These are phyloP conservation scores for Asterophora lycoperdoides DNA, from an alignment of 768 basidiomycete species.

Conservation along the genomic window DNA sequence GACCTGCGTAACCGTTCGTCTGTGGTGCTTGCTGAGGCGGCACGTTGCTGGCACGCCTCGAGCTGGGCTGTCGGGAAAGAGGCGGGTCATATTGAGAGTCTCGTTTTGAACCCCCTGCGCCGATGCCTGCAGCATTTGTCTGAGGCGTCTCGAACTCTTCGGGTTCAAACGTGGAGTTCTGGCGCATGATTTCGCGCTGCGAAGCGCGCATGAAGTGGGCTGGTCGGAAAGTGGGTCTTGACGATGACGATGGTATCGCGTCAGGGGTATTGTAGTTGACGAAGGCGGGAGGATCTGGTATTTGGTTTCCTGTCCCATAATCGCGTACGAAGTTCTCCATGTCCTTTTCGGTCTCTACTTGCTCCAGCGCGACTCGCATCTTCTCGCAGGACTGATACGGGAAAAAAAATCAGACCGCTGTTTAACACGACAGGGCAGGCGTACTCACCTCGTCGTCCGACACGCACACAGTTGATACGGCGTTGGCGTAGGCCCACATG, in stretches of 20 bases:
- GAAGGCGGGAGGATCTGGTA: conserved; percentile 85
- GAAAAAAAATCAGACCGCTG: conserved; percentile 3
- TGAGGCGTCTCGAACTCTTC: conserved; percentile 35
- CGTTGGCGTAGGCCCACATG: conserved; percentile 95
- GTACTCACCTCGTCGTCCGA: conserved; percentile 84
- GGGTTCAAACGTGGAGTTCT: conserved; percentile 24
- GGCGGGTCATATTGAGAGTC: conserved; percentile 30
- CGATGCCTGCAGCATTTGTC: conserved; percentile 65
- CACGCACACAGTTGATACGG: conserved; percentile 93
- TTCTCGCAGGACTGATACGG: conserved; percentile 80
- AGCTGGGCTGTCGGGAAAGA: conserved; percentile 30
- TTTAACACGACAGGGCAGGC: neutral
- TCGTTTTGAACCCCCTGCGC: conserved; percentile 50
- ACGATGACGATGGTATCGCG: conserved; percentile 55
- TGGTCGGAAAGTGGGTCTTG: conserved; percentile 51
- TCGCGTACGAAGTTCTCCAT: conserved; percentile 85
- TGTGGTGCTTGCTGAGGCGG: conserved; percentile 23
- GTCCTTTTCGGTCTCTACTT: conserved; percentile 83
- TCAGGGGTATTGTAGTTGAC: conserved; percentile 75
- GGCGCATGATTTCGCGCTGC: conserved; percentile 34
- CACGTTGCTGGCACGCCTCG: conserved; percentile 15
- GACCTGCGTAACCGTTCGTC: conserved; percentile 19
- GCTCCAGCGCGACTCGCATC: conserved; percentile 80
- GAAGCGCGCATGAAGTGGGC: conserved; percentile 50
- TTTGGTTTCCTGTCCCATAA: conserved; percentile 83